A percentile compares a stretch with the other conserved stretches of the same genome.
These are phyloP conservation scores for Penicillium steckii DNA, from an alignment of 495 filamentous ascomycete genomes.

Conservation along the genomic window DNA sequence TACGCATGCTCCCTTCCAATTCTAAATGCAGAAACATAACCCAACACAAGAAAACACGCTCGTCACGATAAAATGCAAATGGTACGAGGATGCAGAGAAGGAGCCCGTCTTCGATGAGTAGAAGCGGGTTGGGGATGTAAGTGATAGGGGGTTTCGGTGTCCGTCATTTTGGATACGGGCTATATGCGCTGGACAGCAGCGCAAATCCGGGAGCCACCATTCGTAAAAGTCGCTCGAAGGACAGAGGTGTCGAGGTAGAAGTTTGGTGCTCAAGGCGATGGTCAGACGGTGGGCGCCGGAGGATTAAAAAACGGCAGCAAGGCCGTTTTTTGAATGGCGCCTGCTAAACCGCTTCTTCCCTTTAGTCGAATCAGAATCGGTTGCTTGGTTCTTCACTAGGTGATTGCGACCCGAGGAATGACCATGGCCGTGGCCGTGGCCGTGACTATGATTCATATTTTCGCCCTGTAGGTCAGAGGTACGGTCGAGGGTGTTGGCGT, in stretches of 20 bases:
- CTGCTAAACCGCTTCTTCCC: conserved; percentile 83
- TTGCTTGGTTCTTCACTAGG: conserved; percentile 46
- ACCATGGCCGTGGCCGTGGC: conserved; percentile 2
- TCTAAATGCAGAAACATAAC: conserved; percentile 44
- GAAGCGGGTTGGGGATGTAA: neutral
- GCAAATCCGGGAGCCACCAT: neutral
- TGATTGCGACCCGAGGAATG: conserved; percentile 41
- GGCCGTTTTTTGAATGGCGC: conserved; percentile 83
- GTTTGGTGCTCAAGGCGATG: conserved; percentile 7
- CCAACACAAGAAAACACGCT: conserved; percentile 35
- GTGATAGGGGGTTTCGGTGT: neutral
- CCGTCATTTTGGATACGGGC: too few relatives aligned
- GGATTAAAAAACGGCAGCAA: conserved; percentile 73
- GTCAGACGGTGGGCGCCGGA: neutral
- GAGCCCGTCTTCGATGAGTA: conserved; percentile 7
- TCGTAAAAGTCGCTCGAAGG: neutral
- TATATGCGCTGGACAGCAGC: too few relatives aligned
- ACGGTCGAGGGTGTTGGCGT: conserved; percentile 70
- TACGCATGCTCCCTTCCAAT: conserved; percentile 37
- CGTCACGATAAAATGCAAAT: conserved; percentile 43
- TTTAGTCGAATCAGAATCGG: conserved; percentile 55
- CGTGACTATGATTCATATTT: conserved; percentile 8
- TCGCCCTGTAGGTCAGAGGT: conserved; percentile 41
- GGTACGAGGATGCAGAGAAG: conserved; percentile 21
- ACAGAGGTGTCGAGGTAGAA: neutral